phyloP scores from a whole-genome alignment of 2,329 filamentous ascomycete genomes.

The Pseudogymnoascus sp. region DNA sequence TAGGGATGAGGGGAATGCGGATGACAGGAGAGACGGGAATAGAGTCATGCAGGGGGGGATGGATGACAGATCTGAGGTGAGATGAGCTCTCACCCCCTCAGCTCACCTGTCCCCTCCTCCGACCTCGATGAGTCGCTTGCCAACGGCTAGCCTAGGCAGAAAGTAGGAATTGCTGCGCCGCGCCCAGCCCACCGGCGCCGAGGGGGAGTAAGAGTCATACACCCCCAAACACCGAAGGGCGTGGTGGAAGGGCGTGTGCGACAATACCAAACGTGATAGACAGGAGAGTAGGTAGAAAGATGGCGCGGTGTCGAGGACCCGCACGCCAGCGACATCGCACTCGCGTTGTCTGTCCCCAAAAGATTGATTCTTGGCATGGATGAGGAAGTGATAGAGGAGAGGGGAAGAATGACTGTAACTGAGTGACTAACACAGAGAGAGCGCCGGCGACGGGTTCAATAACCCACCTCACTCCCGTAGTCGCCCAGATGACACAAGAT shows the following conservation, averaged over 20 bases:
- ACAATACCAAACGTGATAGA: neutral
- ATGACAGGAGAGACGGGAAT: neutral
- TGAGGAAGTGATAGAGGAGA: neutral
- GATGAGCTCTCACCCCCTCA: neutral
- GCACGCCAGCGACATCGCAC: neutral
- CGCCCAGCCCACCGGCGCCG: neutral
- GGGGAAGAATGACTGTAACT: neutral
- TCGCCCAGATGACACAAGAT: neutral
- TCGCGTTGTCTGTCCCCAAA: neutral
- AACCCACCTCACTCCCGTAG: neutral
- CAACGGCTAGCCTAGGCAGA: neutral
- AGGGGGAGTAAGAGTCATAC: neutral
- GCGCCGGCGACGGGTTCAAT: neutral
- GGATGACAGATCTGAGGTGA: neutral
- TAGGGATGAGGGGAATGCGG: no score
- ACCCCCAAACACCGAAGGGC: neutral
- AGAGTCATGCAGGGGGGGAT: neutral
- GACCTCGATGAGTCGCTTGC: neutral
- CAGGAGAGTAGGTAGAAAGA: neutral
- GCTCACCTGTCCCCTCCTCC: neutral
- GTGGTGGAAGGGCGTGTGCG: neutral
- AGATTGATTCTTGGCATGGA: neutral
- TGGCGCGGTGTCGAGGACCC: neutral
- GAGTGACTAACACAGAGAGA: neutral
- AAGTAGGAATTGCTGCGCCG: neutral